Conservation (phyloP, 441 rosid species). For the Manihot esculenta region DNA sequence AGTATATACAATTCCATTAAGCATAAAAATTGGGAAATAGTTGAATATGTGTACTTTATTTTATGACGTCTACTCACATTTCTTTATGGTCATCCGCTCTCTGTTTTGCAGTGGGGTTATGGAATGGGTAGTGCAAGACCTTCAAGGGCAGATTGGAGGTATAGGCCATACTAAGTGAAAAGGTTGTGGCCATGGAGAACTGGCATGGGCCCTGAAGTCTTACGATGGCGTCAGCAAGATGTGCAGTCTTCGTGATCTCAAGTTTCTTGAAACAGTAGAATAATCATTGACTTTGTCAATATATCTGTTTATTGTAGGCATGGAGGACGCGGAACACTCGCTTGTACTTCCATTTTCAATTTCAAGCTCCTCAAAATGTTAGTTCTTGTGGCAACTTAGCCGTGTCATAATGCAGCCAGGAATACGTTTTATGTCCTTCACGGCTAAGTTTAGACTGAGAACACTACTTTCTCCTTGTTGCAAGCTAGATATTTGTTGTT, state of each 20-base stretch:
- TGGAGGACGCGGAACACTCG: not conserved
- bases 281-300: constrained; percentile 3
- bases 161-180: constrained; percentile 66
- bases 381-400: not conserved
- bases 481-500: not conserved
- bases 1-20: constrained; percentile 21
- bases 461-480: not conserved
- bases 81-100: not conserved
- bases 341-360: not conserved
- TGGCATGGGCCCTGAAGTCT: not conserved
- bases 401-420: not conserved
- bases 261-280: not conserved
- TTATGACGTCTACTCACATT: not conserved
- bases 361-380: not conserved
- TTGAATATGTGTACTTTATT: not conserved
- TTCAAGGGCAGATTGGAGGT: constrained; percentile 83
- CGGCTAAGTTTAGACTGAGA: not conserved
- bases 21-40: not conserved
- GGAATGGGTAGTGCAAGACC: constrained; percentile 64
- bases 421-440: not conserved
- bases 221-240: not conserved
- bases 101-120: constrained; percentile 73
- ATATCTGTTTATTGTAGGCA: not conserved
- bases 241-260: not conserved
- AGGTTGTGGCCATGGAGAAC: constrained; percentile 3